A percentile compares a stretch with the other conserved stretches of the same genome.
Evolutionary conservation across 2,329 filamentous ascomycete species (phyloP).

Genomic region (Iodosphaeria phyllophila): DNA sequence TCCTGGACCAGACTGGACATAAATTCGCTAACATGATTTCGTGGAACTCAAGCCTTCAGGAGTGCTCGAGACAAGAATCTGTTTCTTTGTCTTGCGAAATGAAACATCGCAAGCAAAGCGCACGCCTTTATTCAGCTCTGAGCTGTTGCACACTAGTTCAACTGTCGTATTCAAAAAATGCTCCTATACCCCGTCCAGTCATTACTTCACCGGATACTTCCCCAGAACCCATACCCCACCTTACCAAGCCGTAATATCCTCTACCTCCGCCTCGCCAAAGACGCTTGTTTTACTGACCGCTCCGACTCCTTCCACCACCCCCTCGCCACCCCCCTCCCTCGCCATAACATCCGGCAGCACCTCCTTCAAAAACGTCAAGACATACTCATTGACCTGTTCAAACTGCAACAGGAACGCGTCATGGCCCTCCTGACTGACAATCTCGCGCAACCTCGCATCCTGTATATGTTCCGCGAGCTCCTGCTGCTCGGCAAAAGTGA

Average conservation of each 20-base stretch:
- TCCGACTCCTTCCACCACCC: constrained; percentile 28
- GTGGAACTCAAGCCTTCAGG: too few species aligned
- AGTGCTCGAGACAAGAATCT: too few species aligned
- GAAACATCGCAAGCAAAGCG: too few species aligned
- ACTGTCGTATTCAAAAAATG: too few species aligned
- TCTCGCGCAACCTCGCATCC: constrained; percentile 60
- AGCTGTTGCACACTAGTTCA: too few species aligned
- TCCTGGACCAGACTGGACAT: too few species aligned
- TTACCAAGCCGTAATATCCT: constrained; percentile 91
- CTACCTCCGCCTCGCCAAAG: constrained; percentile 89
- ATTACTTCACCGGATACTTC: too few species aligned
- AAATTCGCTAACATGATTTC: too few species aligned
- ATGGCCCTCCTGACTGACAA: constrained; percentile 87
- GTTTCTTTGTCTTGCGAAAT: too few species aligned
- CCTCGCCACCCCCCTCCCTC: constrained; percentile 29
- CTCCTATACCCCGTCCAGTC: too few species aligned
- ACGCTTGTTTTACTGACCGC: constrained; percentile 70
- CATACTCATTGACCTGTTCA: constrained; percentile 83
- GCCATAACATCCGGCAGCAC: constrained; percentile 79
- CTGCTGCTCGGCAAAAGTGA: constrained; percentile 92
- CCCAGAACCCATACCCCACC: not conserved
- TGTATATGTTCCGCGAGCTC: constrained; percentile 73
- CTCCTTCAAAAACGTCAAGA: constrained; percentile 67
- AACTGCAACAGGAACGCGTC: constrained; percentile 95
- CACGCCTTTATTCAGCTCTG: too few species aligned